These are phyloP conservation scores for Globisporangium acanthophoron DNA, from an alignment of 352 stramenopile species.

Conservation along the genomic window DNA sequence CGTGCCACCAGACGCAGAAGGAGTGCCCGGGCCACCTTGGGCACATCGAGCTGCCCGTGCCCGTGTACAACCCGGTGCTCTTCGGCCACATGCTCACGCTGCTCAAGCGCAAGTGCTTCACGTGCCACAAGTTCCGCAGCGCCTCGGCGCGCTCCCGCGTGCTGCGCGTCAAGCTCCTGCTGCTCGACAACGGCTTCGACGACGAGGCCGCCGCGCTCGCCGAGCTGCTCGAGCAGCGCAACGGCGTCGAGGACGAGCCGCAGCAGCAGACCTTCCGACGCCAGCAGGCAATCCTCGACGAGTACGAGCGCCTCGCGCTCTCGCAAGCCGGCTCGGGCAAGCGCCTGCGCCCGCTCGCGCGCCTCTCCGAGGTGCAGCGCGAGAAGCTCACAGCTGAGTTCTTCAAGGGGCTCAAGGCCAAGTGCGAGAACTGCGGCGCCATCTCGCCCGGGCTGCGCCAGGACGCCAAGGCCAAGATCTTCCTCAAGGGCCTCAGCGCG, in stretches of 20 bases:
- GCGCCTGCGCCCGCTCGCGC: constrained; percentile 43
- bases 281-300: constrained; percentile 83
- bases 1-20: constrained; percentile 94
- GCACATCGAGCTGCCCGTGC: constrained; percentile 98
- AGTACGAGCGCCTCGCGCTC: constrained; percentile 85
- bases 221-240: constrained; percentile 82
- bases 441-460: constrained; percentile 95
- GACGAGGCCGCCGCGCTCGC: constrained; percentile 70
- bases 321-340: constrained; percentile 31
- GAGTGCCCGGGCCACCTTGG: constrained; percentile 98
- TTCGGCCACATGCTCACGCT: constrained; percentile 94
- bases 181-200: constrained; percentile 88
- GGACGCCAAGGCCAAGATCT: constrained; percentile 97
- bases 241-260: constrained; percentile 81
- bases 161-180: constrained; percentile 87
- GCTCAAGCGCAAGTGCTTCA: constrained; percentile 98
- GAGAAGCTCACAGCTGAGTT: constrained; percentile 88
- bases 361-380: constrained; percentile 63
- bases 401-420: constrained; percentile 88
- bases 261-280: constrained; percentile 65
- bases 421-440: constrained; percentile 97
- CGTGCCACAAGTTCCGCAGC: constrained; percentile 96
- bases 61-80: constrained; percentile 97
- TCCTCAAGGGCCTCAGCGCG: constrained; percentile 87
- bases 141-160: constrained; percentile 70